Evolutionary conservation across 2,329 filamentous ascomycete species (phyloP), one percentile per base, ranked within the genome.

Genomic region (Colletotrichum sidae): DNA sequence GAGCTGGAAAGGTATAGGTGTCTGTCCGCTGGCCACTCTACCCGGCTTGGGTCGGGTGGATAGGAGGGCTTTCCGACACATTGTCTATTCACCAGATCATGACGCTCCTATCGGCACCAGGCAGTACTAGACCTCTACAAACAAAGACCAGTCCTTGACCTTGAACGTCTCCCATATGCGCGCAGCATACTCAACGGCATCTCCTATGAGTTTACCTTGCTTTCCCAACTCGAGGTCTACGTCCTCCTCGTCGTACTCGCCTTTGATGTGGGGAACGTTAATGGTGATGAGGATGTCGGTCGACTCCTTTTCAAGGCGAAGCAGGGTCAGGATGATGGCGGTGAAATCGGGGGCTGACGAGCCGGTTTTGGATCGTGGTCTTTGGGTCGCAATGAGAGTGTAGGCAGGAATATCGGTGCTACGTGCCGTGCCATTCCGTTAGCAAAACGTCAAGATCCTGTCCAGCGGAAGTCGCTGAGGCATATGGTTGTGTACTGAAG

Each of bases 231-330:
- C 84, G 60, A 90, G 78, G 73, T 92, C 88, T 13, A 95, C 87
- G 38, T 93, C 89, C 8, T 90, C 89, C 76, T 89, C 87, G 71
- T 89, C 83, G 74, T 93, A 93, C 76, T 92, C 88, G 68, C 90
- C 90, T 70, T 87, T 84, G 70, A 93, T 90, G 74, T 96, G 91
- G 35, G 94, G 95, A 52, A 97, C 92, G 78, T 97, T 97, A 74
- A 97, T 88, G 45, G 92, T 92, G 68, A 97, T 88, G 51, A 97
- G 81, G 44, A 98, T 80, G 77, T 98, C 95, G 1, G 94, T 95
- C 62, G 83, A 83, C 74, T 94, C 85, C 72, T 87, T 85, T 77
- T 90, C 90, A 51, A 98, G 83, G 13, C 95, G 86, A 61, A 97
- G 80, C 45, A 97, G 82, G 13, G 93, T 88, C 69, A 97, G 83